Percentiles rank a stretch among this genome's conserved stretches.
Evolutionary conservation across 129 eudicot genomes (phyloP).

Genomic region (Erigeron canadensis): DNA sequence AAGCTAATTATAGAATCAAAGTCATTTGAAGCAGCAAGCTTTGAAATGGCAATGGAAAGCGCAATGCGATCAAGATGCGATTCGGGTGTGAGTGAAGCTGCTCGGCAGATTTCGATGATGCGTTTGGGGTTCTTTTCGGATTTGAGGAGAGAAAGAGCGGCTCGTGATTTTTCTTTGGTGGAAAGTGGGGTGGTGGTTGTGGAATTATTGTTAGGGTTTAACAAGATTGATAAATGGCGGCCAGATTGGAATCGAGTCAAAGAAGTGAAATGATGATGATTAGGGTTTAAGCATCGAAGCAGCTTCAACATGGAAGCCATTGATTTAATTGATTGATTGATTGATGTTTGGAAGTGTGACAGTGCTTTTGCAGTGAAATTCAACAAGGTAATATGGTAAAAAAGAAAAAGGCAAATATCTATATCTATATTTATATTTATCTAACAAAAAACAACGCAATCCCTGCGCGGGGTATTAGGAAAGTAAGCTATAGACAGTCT

Average conservation of each 20-base stretch:
- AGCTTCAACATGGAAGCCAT: slow-evolving; percentile 18
- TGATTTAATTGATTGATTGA: not conserved
- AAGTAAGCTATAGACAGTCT: too few species aligned
- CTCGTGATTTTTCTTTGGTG: slow-evolving; percentile 52
- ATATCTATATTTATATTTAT: too few species aligned
- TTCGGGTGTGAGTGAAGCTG: slow-evolving; percentile 65
- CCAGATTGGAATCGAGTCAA: slow-evolving; percentile 9
- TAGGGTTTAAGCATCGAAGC: not conserved
- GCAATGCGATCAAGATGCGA: slow-evolving; percentile 65
- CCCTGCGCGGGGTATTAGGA: too few species aligned
- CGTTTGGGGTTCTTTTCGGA: slow-evolving; percentile 58
- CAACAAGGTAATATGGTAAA: not conserved
- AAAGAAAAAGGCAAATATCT: too few species aligned
- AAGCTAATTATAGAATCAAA: slow-evolving; percentile 37
- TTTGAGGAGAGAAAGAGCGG: slow-evolving; percentile 57
- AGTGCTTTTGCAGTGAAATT: not conserved
- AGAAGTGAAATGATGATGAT: not conserved
- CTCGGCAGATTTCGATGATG: slow-evolving; percentile 64
- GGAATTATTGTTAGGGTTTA: slow-evolving; percentile 56
- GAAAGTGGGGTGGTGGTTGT: slow-evolving; percentile 47
- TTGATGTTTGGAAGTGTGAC: not conserved
- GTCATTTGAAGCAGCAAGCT: slow-evolving; percentile 47
- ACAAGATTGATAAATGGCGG: slow-evolving; percentile 49
- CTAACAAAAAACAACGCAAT: too few species aligned
- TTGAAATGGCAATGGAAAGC: slow-evolving; percentile 56